Percentiles rank a stretch among this genome's conserved stretches.
phyloP scores from a whole-genome alignment of 2,329 filamentous ascomycete species.

The Fusarium sp. region DNA sequence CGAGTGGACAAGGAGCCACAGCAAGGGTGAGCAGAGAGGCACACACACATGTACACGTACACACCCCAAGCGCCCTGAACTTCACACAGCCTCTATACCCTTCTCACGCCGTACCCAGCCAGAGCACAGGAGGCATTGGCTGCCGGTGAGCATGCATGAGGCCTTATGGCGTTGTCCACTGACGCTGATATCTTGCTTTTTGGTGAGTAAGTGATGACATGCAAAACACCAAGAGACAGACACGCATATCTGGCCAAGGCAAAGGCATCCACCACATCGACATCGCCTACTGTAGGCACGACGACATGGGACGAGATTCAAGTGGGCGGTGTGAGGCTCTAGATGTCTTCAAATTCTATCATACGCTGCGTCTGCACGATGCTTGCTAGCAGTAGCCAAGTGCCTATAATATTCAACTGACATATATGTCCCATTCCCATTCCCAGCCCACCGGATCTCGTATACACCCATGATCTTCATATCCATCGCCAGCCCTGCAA shows the following conservation, averaged over 20 bases:
- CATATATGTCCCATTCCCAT: constrained; percentile 27
- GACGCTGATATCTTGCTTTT: constrained; percentile 8
- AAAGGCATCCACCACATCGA: background rate
- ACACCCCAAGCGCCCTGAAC: constrained; percentile 40
- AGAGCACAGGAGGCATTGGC: constrained; percentile 12
- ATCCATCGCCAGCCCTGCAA: constrained; percentile 31
- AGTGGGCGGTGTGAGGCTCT: background rate
- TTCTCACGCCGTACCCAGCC: constrained; percentile 19
- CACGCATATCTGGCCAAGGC: constrained; percentile 9
- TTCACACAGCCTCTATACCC: constrained; percentile 39
- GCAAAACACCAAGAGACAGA: constrained; percentile 5
- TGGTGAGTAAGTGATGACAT: constrained; percentile 10
- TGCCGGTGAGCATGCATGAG: constrained; percentile 24
- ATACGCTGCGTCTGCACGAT: constrained; percentile 22
- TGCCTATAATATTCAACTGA: constrained; percentile 34
- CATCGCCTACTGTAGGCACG: background rate
- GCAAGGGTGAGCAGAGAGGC: constrained; percentile 19
- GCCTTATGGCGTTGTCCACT: constrained; percentile 18
- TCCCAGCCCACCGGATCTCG: constrained; percentile 36
- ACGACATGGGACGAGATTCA: background rate
- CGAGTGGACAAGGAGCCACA: constrained; percentile 16
- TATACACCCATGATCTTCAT: constrained; percentile 36
- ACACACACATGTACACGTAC: background rate
- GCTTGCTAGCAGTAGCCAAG: constrained; percentile 16
- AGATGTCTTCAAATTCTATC: constrained; percentile 12